Evolutionary conservation across 129 eudicot species (phyloP), one percentile per base, ranked within the genome.

Genomic region (Ambrosia trifida): DNA sequence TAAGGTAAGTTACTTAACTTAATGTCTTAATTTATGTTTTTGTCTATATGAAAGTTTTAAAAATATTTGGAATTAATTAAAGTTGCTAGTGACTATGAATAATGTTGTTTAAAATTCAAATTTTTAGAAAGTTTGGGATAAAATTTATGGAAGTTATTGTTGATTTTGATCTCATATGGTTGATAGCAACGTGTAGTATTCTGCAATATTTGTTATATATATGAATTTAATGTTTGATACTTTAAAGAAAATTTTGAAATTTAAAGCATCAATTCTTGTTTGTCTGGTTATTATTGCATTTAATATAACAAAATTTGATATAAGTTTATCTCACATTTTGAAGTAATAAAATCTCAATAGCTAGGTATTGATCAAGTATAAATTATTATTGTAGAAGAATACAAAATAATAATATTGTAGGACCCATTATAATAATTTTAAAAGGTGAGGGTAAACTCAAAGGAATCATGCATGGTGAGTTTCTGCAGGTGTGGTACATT

Each of bases 381-480:
- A 61, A 47, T 49, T 12, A 4, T 3, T 12, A 59, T 10, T 62
- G 30, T 7, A 62, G 72, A 36, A 52, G 51, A 51, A 49, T 70
- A 78, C 81, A 78, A 70, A 71, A 61, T 62, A 28, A 50, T 17
- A 62, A 78, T 70, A 50, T 70, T 9, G 67, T 53, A 73, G 72
- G 74, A 65, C 74, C 74, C 20, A 0, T 4, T 56, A n/a, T 40
- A 24, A 24, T 24, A 24, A 24, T 14, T 45, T 66, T 40, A 41
- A 54, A 66, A 66, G 45, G 1, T 11, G 64, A 60, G 76, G 20
- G 36, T 69, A 60, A 31, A 70, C 76, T 7, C 50, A 65, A 70
- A 36, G 66, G 64, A 70, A 64, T 62, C 66, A 40, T 70, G 77
- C 77, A 77, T 77, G 50, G 59, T 64, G 64, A 38, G 81, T 63